Base-by-base conservation (phyloP, 352 stramenopile species). In the Chrysophaeum taylorii region DNA sequence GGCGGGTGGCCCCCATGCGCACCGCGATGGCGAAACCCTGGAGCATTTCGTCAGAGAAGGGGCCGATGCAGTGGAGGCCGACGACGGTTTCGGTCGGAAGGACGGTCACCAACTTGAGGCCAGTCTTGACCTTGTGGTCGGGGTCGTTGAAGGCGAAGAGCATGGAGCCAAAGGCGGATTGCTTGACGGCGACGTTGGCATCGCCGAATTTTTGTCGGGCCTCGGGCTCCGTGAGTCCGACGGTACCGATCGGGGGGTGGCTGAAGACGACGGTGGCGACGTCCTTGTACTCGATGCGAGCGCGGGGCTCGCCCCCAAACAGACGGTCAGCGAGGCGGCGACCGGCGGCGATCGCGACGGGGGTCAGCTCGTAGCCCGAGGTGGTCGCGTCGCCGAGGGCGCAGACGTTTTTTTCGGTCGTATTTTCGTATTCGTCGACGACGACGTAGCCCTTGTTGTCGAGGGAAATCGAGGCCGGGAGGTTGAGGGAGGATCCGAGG, bases 181-280 rank as follows among this genome's bases (percentile, higher is more conserved):
- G 88, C 83, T 97, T 98, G 12, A 95, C 81, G 82, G 96, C 97
- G 74, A 98, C 77, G 75, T 96, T 92, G 38, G 95, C 87, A 64
- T 85, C 71, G 39, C 92, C 92, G 73, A 91, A 97, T 78, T 96
- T 90, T 42, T 81, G 85, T 31, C 93, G 79, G 0, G 92, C 94
- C 70, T 97, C 76, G 0, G 79, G 78, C 79, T 98, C 91, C 5
- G 92, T 97, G 73, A 96, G 87, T 37, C 94, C 94, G 74, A 92
- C 86, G 16, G 92, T 97, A 62, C 90, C 93, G 76, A 98, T 94
- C n/a, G 87, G 84, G 45, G 92, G 94, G 81, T 97, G 92, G 53
- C 86, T 94, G 83, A 98, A 98, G 25, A 98, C 90, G 14, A 97
- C 92, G 12, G 92, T 97, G 4, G 93, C 90, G 64, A 98, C 95